These are phyloP conservation scores for Triticum turgidum DNA, from an alignment of 176 grass and related monocot genomes.

Conservation along the genomic window DNA sequence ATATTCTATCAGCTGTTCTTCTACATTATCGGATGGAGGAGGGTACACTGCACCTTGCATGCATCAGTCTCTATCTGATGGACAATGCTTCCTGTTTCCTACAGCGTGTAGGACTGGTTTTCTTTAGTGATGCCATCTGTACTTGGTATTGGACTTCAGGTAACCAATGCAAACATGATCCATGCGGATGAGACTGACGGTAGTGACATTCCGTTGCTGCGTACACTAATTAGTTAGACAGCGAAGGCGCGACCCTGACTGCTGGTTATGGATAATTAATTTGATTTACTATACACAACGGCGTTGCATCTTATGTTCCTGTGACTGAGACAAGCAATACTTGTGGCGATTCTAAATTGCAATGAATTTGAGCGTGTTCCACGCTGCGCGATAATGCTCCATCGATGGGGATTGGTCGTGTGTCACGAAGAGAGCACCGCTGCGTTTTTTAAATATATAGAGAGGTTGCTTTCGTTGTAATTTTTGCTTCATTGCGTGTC, in stretches of 20 bases:
- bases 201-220: not conserved
- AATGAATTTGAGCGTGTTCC: not conserved
- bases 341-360: not conserved
- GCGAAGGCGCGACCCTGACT: too few species aligned
- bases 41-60: too few species aligned
- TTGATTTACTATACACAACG: not conserved
- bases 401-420: not conserved
- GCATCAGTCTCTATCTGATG: too few species aligned
- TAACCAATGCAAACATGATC: too few species aligned
- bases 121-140: not conserved
- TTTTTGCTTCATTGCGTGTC: too few species aligned
- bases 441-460: too few species aligned
- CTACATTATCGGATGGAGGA: too few species aligned
- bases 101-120: not conserved
- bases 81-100: not conserved
- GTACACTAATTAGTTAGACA: not conserved
- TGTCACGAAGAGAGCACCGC: too few species aligned
- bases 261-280: too few species aligned
- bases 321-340: not conserved
- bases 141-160: not conserved
- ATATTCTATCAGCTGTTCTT: too few species aligned
- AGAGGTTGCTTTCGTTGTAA: not conserved
- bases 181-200: too few species aligned
- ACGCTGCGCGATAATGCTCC: not conserved
- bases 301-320: not conserved